These are phyloP conservation scores for Exophiala sideris DNA, from an alignment of 2,329 filamentous ascomycete species.

Conservation along the genomic window DNA sequence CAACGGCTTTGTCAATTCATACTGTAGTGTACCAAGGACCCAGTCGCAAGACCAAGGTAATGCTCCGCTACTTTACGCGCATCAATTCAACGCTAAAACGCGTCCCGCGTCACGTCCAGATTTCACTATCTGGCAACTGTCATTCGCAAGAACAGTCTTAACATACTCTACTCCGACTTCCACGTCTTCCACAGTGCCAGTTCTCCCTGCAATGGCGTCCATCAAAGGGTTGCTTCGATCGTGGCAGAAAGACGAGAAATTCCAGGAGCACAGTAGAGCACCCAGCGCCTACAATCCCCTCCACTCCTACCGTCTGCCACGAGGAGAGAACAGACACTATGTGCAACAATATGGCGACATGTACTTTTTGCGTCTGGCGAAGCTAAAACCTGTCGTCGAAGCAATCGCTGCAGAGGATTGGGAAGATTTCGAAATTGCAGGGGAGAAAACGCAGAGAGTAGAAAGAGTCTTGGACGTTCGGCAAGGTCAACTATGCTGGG, in stretches of 20 bases:
- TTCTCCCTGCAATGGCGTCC: slow-evolving; percentile 10
- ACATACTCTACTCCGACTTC: neutral
- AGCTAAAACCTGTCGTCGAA: slow-evolving; percentile 81
- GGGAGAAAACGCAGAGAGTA: slow-evolving; percentile 70
- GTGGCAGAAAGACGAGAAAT: slow-evolving; percentile 34
- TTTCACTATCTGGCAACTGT: neutral
- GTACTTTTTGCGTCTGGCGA: slow-evolving; percentile 88
- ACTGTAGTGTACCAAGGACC: too few species aligned
- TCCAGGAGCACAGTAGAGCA: slow-evolving; percentile 48
- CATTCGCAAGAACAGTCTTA: neutral
- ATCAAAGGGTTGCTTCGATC: slow-evolving; percentile 16
- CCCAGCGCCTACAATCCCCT: slow-evolving; percentile 69
- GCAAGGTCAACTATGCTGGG: slow-evolving; percentile 94
- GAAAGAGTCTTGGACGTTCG: slow-evolving; percentile 91
- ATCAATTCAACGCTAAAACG: neutral
- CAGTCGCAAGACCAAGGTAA: too few species aligned
- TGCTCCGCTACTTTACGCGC: too few species aligned
- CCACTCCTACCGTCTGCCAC: slow-evolving; percentile 69
- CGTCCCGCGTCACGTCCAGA: neutral
- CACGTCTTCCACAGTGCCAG: neutral
- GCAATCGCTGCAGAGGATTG: slow-evolving; percentile 70
- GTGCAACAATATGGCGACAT: slow-evolving; percentile 96
- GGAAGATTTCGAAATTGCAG: slow-evolving; percentile 71
- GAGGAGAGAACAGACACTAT: slow-evolving; percentile 64
- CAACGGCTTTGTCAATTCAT: too few species aligned